Evolutionary conservation across 2,329 filamentous ascomycete genomes (phyloP).

Genomic region (Fusarium sp.): DNA sequence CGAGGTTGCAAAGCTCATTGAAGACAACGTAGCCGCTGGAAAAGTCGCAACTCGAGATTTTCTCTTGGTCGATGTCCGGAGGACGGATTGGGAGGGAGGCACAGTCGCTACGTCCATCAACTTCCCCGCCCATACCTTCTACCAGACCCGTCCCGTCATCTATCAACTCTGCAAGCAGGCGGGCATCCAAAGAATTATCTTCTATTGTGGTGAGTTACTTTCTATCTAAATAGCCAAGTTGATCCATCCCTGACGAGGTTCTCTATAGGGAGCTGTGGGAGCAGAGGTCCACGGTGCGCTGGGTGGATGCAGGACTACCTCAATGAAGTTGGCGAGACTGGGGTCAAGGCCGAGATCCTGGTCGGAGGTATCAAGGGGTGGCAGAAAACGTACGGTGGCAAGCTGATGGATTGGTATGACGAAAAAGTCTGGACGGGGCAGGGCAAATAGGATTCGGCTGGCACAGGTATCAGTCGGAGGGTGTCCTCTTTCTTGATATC

Average conservation of each 20-base stretch:
- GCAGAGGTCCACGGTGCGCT: conserved; percentile 67
- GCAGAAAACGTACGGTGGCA: conserved; percentile 64
- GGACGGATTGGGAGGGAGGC: conserved; percentile 71
- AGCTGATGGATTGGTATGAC: conserved; percentile 67
- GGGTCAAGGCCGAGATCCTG: conserved; percentile 64
- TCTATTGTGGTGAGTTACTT: conserved; percentile 66
- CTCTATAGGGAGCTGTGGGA: conserved; percentile 63
- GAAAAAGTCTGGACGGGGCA: conserved; percentile 55
- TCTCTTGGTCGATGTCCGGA: conserved; percentile 68
- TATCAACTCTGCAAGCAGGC: conserved; percentile 67
- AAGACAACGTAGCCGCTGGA: conserved; percentile 53
- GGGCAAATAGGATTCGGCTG: conserved; percentile 40
- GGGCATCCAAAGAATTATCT: conserved; percentile 64
- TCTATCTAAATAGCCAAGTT: neutral
- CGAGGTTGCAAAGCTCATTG: conserved; percentile 60
- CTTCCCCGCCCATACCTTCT: conserved; percentile 69
- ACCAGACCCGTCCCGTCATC: conserved; percentile 64
- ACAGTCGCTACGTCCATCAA: conserved; percentile 73
- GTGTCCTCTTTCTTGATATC: conserved; percentile 50
- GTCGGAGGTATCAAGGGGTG: conserved; percentile 70
- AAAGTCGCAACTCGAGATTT: conserved; percentile 54
- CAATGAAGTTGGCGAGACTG: conserved; percentile 59
- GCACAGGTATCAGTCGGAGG: conserved; percentile 33
- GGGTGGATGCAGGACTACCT: conserved; percentile 72
- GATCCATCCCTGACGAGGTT: neutral